Evolutionary conservation across 140 eudicot genomes (phyloP).

Genomic region (Ambrosia hybrid): DNA sequence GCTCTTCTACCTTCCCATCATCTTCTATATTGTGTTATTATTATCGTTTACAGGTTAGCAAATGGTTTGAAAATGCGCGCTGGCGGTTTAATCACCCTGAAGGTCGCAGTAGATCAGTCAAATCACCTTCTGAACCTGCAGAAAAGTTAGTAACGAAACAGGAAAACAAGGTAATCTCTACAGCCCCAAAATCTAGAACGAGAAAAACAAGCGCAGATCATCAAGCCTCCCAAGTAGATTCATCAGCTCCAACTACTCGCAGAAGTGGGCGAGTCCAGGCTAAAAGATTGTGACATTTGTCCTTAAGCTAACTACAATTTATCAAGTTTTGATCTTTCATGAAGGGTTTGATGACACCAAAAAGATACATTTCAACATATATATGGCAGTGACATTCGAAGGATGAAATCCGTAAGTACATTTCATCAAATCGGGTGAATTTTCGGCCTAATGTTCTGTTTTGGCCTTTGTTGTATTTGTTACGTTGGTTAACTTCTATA

Average conservation of each 20-base stretch:
- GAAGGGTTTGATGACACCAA: neutral
- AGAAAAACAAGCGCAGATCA: conserved; percentile 28
- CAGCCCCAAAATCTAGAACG: conserved; percentile 32
- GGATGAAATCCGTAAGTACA: neutral
- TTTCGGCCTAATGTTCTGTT: conserved; percentile 1
- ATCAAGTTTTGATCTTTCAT: conserved; percentile 16
- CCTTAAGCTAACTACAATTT: neutral
- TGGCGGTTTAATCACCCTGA: conserved; percentile 57
- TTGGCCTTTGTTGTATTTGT: conserved; percentile 1
- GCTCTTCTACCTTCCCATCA: neutral
- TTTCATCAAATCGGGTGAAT: neutral
- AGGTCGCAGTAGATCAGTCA: conserved; percentile 22
- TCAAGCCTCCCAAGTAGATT: conserved; percentile 22
- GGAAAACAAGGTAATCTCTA: conserved; percentile 18
- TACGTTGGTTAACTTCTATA: conserved; percentile 11
- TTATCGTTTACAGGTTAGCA: conserved; percentile 50
- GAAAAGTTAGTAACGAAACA: conserved; percentile 1
- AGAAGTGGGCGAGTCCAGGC: conserved; percentile 47
- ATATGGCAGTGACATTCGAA: neutral
- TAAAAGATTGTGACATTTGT: conserved; percentile 24
- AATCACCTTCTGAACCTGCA: neutral
- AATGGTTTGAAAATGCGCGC: conserved; percentile 94
- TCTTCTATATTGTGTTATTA: neutral
- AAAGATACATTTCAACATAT: neutral
- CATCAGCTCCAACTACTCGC: conserved; percentile 26